Evolutionary conservation across 106 monocot genomes (phyloP).

Genomic region (Dactylorhiza incarnata): DNA sequence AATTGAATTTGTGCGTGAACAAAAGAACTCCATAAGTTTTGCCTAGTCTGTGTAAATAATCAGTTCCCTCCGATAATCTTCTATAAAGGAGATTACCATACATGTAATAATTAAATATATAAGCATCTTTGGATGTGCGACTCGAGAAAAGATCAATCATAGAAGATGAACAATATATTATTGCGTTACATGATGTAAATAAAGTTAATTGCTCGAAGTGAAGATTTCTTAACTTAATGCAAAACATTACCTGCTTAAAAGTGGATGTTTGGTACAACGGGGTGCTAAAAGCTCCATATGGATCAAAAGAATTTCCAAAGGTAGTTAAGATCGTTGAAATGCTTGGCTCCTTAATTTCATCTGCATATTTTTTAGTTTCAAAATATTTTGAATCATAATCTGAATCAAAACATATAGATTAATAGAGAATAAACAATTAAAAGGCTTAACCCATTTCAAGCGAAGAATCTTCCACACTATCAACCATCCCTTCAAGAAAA

Average conservation of each 20-base stretch:
- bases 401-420: not conserved
- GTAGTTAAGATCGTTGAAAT: conserved; percentile 72
- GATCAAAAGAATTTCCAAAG: conserved; percentile 76
- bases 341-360: conserved; percentile 65
- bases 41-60: no score
- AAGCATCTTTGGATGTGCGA: not conserved
- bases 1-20: no score
- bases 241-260: conserved; percentile 65
- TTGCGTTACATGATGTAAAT: not conserved
- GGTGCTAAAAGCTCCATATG: conserved; percentile 78
- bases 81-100: no score
- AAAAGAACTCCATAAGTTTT: no score
- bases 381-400: not conserved
- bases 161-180: not conserved
- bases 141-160: not conserved
- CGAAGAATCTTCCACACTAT: conserved; percentile 17
- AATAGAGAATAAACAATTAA: not conserved
- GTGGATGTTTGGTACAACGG: conserved; percentile 97
- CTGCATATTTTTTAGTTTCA: conserved; percentile 17
- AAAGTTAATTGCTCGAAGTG: not conserved
- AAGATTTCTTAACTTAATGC: not conserved
- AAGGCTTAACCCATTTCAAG: conserved; percentile 8
- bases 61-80: no score
- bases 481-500: conserved; percentile 15
- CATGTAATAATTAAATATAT: not conserved